Evolutionary conservation across 2,329 filamentous ascomycete species (phyloP), one percentile per base, ranked within the genome.

Genomic region (Alternaria triticina): DNA sequence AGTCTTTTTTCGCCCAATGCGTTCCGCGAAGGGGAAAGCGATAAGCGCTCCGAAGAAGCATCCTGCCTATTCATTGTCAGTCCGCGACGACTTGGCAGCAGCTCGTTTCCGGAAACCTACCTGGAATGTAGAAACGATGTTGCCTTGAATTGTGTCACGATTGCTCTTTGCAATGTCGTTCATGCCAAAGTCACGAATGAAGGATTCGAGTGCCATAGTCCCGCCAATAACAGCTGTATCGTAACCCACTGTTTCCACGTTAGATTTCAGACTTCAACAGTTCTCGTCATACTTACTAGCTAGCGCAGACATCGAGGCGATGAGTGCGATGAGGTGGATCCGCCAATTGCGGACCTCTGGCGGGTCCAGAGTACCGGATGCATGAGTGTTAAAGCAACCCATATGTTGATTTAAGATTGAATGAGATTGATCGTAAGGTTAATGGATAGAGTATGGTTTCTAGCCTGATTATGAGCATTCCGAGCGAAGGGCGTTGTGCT

Each of bases 11-110:
- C 84, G 83, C 15, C 84, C 84, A 30, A 84, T 80, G 33, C 77
- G 80, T 61, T 86, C 84, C 0, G 83, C 83, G 9, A 86, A 79
- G 50, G 82, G 82, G 58, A 84, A 83, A 4, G 78, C 78, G 51
- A 79, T 62, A 5, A 81, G 71, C n/a, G 79, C 78, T 25, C 79
- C 79, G 46, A 81, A 81, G 69, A 80, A 81, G 54, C 75, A 77
- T 23, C 79, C 75, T 27, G 75, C 73, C 68, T 74, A 46, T 1
- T 49, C 3, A 44, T 47, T 15, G 30, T 61, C 10, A 61, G 56
- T 44, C 4, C 13, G 9, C 11, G 10, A 4, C 30, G 3, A 45
- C 17, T 40, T 5, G 4, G 6, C 4, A 6, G 5, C 6, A 25
- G 10, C 36, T 17, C 36, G 9, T 5, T 40, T 40, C 36, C 1